These are phyloP conservation scores for Phalaenopsis aphrodite DNA, from an alignment of 106 monocot species.

Conservation along the genomic window DNA sequence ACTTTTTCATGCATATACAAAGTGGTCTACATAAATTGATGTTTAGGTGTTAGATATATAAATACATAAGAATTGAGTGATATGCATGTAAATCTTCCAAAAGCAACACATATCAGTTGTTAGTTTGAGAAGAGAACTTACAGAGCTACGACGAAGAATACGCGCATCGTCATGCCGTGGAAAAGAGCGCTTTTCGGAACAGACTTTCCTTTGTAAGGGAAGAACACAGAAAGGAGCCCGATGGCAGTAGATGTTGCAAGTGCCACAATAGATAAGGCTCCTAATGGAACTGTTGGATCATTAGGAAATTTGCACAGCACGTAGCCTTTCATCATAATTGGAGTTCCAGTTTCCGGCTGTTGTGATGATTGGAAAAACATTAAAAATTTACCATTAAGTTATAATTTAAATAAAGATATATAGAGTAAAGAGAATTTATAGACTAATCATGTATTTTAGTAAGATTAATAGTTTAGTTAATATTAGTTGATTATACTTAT, in stretches of 20 bases:
- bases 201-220: slow-evolving; percentile 49
- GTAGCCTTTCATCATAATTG: slow-evolving; percentile 46
- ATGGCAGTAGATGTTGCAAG: slow-evolving; percentile 14
- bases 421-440: too few species aligned
- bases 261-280: slow-evolving; percentile 31
- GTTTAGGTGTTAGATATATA: too few species aligned
- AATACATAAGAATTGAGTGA: too few species aligned
- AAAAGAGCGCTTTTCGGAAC: slow-evolving; percentile 43
- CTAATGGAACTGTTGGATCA: slow-evolving; percentile 56
- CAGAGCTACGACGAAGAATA: slow-evolving; percentile 57
- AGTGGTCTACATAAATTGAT: too few species aligned
- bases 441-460: too few species aligned
- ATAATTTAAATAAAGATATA: too few species aligned
- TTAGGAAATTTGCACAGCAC: slow-evolving; percentile 67
- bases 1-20: too few species aligned
- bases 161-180: slow-evolving; percentile 22
- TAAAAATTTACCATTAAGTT: not conserved
- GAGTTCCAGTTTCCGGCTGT: slow-evolving; percentile 55
- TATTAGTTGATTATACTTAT: too few species aligned
- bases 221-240: slow-evolving; percentile 42
- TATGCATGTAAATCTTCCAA: too few species aligned
- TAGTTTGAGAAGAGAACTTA: slow-evolving; percentile 22
- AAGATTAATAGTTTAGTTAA: too few species aligned
- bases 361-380: not conserved
- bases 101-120: too few species aligned